These are phyloP conservation scores for Penicillium taxi DNA, from an alignment of 495 filamentous ascomycete genomes.

Conservation along the genomic window DNA sequence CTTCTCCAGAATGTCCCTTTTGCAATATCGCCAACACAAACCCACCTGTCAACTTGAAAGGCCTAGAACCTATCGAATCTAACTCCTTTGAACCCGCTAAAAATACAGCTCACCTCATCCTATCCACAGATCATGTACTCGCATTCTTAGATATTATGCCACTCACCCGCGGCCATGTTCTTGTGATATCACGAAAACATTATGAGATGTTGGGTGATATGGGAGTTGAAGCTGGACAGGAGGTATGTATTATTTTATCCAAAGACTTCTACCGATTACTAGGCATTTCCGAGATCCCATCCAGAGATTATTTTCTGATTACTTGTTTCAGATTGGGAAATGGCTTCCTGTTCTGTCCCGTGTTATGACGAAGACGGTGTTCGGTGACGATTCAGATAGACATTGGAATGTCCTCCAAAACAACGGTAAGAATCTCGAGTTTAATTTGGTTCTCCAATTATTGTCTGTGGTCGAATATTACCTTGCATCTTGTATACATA, in stretches of 20 bases:
- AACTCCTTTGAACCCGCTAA: conserved; percentile 16
- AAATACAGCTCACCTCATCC: conserved; percentile 54
- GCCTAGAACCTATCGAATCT: conserved; percentile 6
- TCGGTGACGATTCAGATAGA: conserved; percentile 24
- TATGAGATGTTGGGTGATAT: conserved; percentile 63
- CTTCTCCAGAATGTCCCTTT: conserved; percentile 26
- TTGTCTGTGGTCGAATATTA: not conserved
- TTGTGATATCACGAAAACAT: conserved; percentile 67
- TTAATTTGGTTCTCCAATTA: not conserved
- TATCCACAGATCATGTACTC: conserved; percentile 62
- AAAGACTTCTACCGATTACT: not conserved
- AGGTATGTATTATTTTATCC: conserved; percentile 26
- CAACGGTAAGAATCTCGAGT: conserved; percentile 52
- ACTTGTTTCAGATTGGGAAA: conserved; percentile 41
- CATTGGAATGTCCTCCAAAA: conserved; percentile 90
- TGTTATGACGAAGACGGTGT: conserved; percentile 51
- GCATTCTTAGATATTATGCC: conserved; percentile 92
- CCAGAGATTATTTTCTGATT: not conserved
- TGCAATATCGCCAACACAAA: conserved; percentile 34
- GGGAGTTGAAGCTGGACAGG: conserved; percentile 43
- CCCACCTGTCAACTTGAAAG: conserved; percentile 30
- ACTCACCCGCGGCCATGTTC: conserved; percentile 66
- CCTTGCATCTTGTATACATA: too few relatives aligned
- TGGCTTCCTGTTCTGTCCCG: conserved; percentile 70
- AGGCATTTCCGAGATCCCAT: not conserved